phyloP scores from a whole-genome alignment of 495 filamentous ascomycete genomes.

The Xylaria acuta region DNA sequence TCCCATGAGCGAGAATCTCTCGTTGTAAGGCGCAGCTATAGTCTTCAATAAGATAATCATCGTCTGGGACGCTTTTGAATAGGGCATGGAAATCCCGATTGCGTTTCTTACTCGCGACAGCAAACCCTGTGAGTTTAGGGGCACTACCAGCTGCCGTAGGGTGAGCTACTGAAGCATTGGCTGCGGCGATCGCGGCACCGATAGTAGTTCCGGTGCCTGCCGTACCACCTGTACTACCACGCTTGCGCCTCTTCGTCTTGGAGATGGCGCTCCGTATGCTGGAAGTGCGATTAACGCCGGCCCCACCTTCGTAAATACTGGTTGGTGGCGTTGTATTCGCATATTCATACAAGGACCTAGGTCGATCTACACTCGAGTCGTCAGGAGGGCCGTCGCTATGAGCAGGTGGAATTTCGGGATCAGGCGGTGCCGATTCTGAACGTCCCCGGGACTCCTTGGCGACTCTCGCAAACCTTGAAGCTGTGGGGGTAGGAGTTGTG shows the following conservation, averaged over 20 bases:
- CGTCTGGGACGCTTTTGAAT: slow-evolving; percentile 96
- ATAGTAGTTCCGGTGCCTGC: slow-evolving; percentile 53
- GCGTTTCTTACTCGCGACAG: slow-evolving; percentile 92
- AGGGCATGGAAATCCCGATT: slow-evolving; percentile 94
- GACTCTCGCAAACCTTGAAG: slow-evolving; percentile 51
- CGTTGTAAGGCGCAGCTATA: slow-evolving; percentile 96
- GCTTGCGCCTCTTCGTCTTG: slow-evolving; percentile 65
- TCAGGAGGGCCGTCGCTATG: slow-evolving; percentile 39
- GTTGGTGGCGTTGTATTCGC: slow-evolving; percentile 66
- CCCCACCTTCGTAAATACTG: slow-evolving; percentile 72
- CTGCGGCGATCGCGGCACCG: slow-evolving; percentile 70
- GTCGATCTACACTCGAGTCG: slow-evolving; percentile 38
- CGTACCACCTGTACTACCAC: slow-evolving; percentile 74
- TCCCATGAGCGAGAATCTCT: slow-evolving; percentile 92
- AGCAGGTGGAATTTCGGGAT: slow-evolving; percentile 31
- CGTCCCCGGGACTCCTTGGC: slow-evolving; percentile 43
- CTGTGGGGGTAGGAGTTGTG: slow-evolving; percentile 47
- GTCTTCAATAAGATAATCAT: slow-evolving; percentile 97
- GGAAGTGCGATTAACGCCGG: slow-evolving; percentile 69
- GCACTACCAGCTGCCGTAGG: slow-evolving; percentile 63
- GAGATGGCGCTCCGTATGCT: slow-evolving; percentile 84
- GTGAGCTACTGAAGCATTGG: slow-evolving; percentile 68
- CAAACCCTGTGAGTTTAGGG: slow-evolving; percentile 89
- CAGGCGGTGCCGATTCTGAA: slow-evolving; percentile 54
- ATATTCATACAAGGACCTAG: slow-evolving; percentile 53